These are phyloP conservation scores for Nicotiana benthamiana DNA, from an alignment of 257 asterid species.

Conservation along the genomic window DNA sequence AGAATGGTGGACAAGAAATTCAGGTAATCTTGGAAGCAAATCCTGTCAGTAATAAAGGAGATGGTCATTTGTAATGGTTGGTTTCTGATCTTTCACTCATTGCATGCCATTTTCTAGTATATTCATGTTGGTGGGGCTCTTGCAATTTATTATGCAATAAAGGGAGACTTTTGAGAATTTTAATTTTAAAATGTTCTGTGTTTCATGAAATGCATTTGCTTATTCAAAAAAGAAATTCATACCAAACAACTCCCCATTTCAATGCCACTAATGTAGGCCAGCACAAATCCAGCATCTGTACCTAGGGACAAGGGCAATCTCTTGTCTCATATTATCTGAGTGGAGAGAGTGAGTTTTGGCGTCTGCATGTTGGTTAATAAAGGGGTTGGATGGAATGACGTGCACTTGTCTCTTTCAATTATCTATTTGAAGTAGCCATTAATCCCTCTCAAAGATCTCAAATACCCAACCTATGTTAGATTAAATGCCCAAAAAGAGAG, in stretches of 20 bases:
- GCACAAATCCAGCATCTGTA: background rate
- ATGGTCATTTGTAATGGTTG: background rate
- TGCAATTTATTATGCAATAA: background rate
- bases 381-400: background rate
- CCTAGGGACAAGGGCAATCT: background rate
- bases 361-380: background rate
- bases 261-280: background rate
- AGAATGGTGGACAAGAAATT: slow-evolving; percentile 86
- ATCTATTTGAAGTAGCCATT: background rate
- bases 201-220: background rate
- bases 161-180: background rate
- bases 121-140: background rate
- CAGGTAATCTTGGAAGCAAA: slow-evolving; percentile 46
- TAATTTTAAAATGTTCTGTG: background rate
- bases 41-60: background rate
- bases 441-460: background rate
- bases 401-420: background rate
- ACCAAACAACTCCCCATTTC: background rate
- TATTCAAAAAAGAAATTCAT: background rate
- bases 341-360: background rate
- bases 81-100: background rate
- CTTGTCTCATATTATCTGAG: background rate
- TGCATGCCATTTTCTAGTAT: background rate
- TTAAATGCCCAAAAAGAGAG: background rate
- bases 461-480: background rate